Percentiles rank a stretch among this genome's conserved stretches.
These are phyloP conservation scores for Candida verbasci DNA, from an alignment of 805 yeast genomes.

Conservation along the genomic window DNA sequence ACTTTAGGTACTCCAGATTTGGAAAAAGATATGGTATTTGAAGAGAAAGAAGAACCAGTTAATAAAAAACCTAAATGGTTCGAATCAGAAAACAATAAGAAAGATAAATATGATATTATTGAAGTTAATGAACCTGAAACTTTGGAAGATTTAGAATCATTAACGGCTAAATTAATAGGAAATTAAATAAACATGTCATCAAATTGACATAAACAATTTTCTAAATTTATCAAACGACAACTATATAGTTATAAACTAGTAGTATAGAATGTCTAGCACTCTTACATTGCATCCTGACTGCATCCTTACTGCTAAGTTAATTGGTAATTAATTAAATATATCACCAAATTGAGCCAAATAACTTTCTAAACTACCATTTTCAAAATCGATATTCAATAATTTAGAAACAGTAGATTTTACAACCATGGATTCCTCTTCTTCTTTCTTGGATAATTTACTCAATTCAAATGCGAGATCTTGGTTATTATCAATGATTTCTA, in stretches of 20 bases:
- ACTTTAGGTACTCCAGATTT: constrained; percentile 26
- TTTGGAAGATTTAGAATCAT: constrained; percentile 88
- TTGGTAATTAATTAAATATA: constrained; percentile 3
- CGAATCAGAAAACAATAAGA: constrained; percentile 27
- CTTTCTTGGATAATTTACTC: constrained; percentile 1
- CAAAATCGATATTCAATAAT: constrained; percentile 5
- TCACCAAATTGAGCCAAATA: neutral
- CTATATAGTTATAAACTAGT: too few relatives aligned
- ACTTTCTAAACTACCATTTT: neutral
- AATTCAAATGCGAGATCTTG: constrained; percentile 4
- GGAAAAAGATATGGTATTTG: constrained; percentile 43
- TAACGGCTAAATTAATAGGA: constrained; percentile 52
- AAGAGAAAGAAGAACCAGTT: constrained; percentile 27
- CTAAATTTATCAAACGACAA: too few relatives aligned
- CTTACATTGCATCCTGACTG: too few relatives aligned
- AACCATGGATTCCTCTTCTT: constrained; percentile 1
- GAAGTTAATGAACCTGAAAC: constrained; percentile 89
- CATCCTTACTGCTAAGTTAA: too few relatives aligned
- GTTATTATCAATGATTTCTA: constrained; percentile 1
- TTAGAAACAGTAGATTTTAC: constrained; percentile 6
- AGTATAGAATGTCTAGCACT: too few relatives aligned
- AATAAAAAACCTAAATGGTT: constrained; percentile 49
- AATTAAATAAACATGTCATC: constrained; percentile 3
- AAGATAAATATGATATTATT: constrained; percentile 36
- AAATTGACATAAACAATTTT: neutral